Base-by-base conservation (phyloP, 208 protist species). In the Crithidia expoeki region DNA sequence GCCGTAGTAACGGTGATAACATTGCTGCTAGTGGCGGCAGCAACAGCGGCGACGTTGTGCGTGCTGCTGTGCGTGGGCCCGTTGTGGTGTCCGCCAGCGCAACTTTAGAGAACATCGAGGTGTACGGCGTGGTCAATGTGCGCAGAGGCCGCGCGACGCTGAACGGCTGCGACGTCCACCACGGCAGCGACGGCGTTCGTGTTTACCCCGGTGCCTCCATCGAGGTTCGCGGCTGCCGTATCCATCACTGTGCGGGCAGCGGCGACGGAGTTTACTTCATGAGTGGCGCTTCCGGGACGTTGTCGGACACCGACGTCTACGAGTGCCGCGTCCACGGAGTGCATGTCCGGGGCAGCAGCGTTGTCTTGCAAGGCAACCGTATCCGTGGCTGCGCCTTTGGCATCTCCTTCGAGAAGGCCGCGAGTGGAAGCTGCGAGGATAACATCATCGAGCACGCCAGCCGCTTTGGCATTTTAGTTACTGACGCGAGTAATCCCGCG, bases 251-350 rank as follows among this genome's bases (percentile, higher is more conserved):
- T 75, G 68, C 62, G 44, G 74, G 65, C 14, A 86, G 89, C 9
- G 92, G 92, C 19, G 83, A 92, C 62, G 89, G 92, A 2, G 80
- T 96, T 36, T 95, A 95, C 77, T 86, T 95, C 46, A 84, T 82
- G 68, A 58, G 73, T 17, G 85, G 78, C n/a, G 84, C 85, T 7
- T 68, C 69, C 1, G 92, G 85, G 10, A 74, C 84, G 61, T 84
- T 96, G 47, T 51, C 76, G 44, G 84, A 96, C 60, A 90, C 76
- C 11, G 92, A 96, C 68, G 83, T 96, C 61, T 90, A 91, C 66
- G 85, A 90, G 34, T 93, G 86, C 72, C 87, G 92, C 55, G 89
- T 96, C 10, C 90, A 92, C 67, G 89, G 84, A 16, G 64, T 96
- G 3, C 88, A 94, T 21, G 83, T 76, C 14, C 70, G 89, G 23